Evolutionary conservation across 1,139 yeast genomes (phyloP).

Genomic region (Suhomyces bokatorum): DNA sequence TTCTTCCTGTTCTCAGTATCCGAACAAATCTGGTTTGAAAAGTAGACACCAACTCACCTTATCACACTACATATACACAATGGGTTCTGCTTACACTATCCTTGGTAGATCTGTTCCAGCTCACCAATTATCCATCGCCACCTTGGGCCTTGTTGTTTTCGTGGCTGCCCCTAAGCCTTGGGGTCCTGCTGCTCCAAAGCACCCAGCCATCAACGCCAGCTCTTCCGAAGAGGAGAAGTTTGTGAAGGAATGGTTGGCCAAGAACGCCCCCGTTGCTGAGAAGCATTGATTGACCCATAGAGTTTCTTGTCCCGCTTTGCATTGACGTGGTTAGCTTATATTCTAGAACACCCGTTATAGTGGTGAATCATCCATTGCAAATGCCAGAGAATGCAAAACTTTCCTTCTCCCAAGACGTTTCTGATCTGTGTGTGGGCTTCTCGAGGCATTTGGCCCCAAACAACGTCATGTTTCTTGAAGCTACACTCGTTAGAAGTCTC

Average conservation of each 20-base stretch:
- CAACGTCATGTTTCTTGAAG: too few species aligned
- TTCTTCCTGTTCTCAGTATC: constrained; percentile 5
- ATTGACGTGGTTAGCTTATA: background rate
- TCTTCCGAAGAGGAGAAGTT: constrained; percentile 90
- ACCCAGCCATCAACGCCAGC: constrained; percentile 72
- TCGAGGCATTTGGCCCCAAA: background rate
- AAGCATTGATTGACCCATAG: constrained; percentile 33
- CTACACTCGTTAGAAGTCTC: too few species aligned
- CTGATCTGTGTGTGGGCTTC: background rate
- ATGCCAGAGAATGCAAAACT: background rate
- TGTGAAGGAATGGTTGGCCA: constrained; percentile 43
- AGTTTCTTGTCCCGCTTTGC: background rate
- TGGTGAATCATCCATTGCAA: background rate
- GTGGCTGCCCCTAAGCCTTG: constrained; percentile 72
- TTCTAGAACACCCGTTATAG: background rate
- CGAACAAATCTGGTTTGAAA: constrained; percentile 4
- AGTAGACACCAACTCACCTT: background rate
- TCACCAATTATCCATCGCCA: constrained; percentile 69
- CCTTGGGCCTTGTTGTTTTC: constrained; percentile 62
- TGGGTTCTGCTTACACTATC: constrained; percentile 82
- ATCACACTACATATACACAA: constrained; percentile 26
- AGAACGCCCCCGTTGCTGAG: constrained; percentile 30
- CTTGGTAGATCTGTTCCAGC: constrained; percentile 76
- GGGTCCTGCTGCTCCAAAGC: constrained; percentile 51
- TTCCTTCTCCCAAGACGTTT: constrained; percentile 5